phyloP scores from a whole-genome alignment of 2,329 filamentous ascomycete genomes.

The Stachybotrys elegans region DNA sequence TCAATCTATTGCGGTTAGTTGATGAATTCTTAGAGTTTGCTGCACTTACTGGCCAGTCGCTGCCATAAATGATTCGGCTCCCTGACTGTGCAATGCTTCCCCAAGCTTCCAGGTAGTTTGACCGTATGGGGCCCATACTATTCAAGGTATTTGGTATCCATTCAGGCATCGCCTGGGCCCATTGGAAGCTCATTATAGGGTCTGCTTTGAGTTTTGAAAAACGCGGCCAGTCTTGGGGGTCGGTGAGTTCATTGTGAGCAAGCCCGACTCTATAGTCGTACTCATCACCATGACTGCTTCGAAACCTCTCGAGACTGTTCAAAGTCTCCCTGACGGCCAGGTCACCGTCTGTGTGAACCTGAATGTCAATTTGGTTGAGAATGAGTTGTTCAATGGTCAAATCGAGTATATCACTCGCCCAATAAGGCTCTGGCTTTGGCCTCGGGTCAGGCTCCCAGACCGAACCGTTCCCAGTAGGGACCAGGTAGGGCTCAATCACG shows the following conservation, averaged over 20 bases:
- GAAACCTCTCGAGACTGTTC: slow-evolving; percentile 14
- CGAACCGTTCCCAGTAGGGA: slow-evolving; percentile 9
- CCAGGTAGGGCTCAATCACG: slow-evolving; percentile 19
- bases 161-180: slow-evolving; percentile 19
- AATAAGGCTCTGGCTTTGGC: slow-evolving; percentile 12
- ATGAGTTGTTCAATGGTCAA: slow-evolving; percentile 17
- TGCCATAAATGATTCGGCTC: slow-evolving; percentile 14
- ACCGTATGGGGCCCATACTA: slow-evolving; percentile 14
- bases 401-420: slow-evolving; percentile 15
- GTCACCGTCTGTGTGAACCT: slow-evolving; percentile 19
- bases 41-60: slow-evolving; percentile 20
- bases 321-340: slow-evolving; percentile 17
- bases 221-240: slow-evolving; percentile 16
- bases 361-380: slow-evolving; percentile 14
- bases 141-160: slow-evolving; percentile 18
- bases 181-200: slow-evolving; percentile 19
- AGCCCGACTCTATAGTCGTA: slow-evolving; percentile 17
- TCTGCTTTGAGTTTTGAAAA: slow-evolving; percentile 19
- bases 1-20: slow-evolving; percentile 14
- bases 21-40: neutral
- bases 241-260: slow-evolving; percentile 18
- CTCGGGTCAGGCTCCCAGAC: slow-evolving; percentile 4
- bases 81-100: slow-evolving; percentile 11
- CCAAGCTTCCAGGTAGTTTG: slow-evolving; percentile 21
- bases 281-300: slow-evolving; percentile 11